Conservation (phyloP, 176 grass and related monocot genomes). For the Otatea glauca region DNA sequence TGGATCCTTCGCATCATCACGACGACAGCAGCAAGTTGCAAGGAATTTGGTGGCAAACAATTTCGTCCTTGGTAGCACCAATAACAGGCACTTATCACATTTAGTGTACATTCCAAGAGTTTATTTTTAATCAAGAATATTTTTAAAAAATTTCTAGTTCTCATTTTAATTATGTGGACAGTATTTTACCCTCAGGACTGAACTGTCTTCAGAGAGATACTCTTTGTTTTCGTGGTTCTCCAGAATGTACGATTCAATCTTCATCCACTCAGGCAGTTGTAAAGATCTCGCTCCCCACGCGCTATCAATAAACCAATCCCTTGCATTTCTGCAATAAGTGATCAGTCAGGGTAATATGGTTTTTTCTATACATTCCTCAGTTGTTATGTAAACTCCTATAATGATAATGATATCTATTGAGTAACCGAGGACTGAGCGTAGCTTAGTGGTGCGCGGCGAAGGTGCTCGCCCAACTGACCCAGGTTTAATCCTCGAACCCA, state of each 20-base stretch:
- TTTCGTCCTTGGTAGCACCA: slow-evolving; percentile 21
- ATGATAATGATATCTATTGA: too few species aligned
- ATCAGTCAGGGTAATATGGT: too few species aligned
- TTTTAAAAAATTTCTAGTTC: background rate
- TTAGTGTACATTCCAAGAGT: background rate
- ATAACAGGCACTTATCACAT: background rate
- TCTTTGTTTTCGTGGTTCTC: slow-evolving; percentile 69
- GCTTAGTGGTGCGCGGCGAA: too few species aligned
- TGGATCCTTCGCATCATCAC: too few species aligned
- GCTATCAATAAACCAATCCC: slow-evolving; percentile 13
- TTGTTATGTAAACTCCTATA: too few species aligned
- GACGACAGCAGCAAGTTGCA: background rate
- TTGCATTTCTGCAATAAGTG: too few species aligned
- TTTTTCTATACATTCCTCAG: too few species aligned
- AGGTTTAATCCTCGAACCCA: too few species aligned
- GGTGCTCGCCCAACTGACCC: too few species aligned
- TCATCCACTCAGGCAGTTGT: background rate
- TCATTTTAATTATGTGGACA: background rate
- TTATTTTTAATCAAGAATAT: background rate
- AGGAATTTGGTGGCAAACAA: slow-evolving; percentile 34
- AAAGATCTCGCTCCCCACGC: background rate
- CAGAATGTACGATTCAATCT: slow-evolving; percentile 52
- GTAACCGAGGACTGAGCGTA: too few species aligned
- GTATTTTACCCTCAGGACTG: slow-evolving; percentile 53
- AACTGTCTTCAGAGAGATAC: slow-evolving; percentile 77